Evolutionary conservation across 2,329 filamentous ascomycete genomes (phyloP).

Genomic region (Colletotrichum karsti): DNA sequence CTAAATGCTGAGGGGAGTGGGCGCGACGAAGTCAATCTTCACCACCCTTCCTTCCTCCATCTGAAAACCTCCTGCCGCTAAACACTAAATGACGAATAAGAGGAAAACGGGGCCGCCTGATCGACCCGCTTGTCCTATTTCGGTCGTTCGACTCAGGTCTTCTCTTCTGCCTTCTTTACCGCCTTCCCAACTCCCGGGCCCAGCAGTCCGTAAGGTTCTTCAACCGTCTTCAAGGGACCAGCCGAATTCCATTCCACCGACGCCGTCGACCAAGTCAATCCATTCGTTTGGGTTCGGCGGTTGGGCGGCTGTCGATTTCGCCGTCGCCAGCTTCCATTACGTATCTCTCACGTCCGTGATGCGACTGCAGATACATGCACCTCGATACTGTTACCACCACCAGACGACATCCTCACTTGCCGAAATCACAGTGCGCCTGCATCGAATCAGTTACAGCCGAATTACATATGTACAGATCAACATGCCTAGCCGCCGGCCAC

Average conservation of each 20-base stretch:
- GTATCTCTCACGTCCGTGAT: background rate
- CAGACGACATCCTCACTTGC: background rate
- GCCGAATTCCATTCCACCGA: background rate
- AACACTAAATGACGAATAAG: slow-evolving; percentile 13
- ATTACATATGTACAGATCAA: background rate
- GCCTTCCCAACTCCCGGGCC: slow-evolving; percentile 3
- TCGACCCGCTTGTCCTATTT: slow-evolving; percentile 3
- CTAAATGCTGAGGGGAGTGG: no score
- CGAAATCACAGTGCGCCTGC: background rate
- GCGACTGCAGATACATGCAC: background rate
- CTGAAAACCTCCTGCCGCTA: background rate
- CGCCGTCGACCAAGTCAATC: background rate
- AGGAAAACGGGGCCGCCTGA: background rate
- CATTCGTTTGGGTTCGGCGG: slow-evolving; percentile 6
- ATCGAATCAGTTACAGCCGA: background rate
- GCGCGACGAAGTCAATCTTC: background rate
- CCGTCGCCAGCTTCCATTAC: background rate
- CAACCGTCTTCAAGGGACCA: background rate
- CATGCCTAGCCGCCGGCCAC: background rate
- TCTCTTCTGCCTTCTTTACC: background rate
- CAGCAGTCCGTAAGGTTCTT: background rate
- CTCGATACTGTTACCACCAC: background rate
- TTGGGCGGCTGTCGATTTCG: no score
- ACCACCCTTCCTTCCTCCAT: background rate
- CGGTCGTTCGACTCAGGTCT: background rate